A percentile compares a stretch with the other conserved stretches of the same genome.
Conservation (phyloP, 495 filamentous ascomycete genomes). For the Xylaria scruposa region DNA sequence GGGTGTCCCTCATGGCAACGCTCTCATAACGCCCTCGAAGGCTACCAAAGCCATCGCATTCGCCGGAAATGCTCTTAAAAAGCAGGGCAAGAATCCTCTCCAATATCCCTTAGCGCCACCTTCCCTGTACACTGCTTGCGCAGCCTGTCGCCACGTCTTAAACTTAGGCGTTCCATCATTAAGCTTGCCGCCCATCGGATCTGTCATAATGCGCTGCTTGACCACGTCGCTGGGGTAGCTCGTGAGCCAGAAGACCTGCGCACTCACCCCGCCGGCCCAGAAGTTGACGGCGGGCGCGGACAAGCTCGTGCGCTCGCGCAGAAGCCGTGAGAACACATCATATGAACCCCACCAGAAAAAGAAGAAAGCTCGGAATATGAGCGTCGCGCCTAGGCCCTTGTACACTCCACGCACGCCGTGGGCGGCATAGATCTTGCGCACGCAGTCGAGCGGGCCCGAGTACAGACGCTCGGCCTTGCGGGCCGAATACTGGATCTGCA, state of each 20-base stretch:
- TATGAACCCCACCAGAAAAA: conserved; percentile 98
- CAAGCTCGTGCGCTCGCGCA: conserved; percentile 71
- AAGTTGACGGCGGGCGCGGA: conserved; percentile 87
- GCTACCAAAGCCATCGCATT: conserved; percentile 94
- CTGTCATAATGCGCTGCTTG: conserved; percentile 98
- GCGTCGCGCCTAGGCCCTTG: conserved; percentile 81
- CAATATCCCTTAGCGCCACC: conserved; percentile 81
- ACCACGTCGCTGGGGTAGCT: conserved; percentile 94
- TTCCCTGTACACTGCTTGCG: conserved; percentile 75
- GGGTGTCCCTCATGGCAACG: conserved; percentile 61
- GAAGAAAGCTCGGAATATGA: conserved; percentile 91
- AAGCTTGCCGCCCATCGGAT: conserved; percentile 74
- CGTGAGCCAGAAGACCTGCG: conserved; percentile 92
- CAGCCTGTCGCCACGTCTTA: conserved; percentile 80
- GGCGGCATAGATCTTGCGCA: conserved; percentile 65
- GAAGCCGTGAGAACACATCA: conserved; percentile 74
- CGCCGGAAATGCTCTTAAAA: conserved; percentile 92
- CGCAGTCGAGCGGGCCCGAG: conserved; percentile 84
- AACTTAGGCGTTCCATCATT: conserved; percentile 74
- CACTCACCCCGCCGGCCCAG: conserved; percentile 92
- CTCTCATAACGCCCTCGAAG: conserved; percentile 91
- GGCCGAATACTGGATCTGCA: conserved; percentile 90
- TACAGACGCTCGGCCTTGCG: conserved; percentile 78
- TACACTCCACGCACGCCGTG: conserved; percentile 84
- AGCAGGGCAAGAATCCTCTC: conserved; percentile 93